Conservation (phyloP, 106 monocot species). For the Hemerocallis citrina region DNA sequence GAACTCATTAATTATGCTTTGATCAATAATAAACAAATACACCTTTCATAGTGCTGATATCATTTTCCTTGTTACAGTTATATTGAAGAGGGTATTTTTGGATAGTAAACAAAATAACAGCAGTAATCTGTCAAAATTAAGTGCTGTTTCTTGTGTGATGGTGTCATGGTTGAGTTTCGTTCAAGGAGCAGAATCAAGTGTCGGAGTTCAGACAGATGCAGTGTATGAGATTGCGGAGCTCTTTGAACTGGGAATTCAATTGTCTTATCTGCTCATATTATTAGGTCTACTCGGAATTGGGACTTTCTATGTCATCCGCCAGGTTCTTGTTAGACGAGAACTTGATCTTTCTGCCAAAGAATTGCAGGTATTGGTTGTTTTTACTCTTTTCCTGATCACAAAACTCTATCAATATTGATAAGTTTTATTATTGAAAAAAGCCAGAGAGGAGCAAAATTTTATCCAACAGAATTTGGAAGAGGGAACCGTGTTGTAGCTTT, state of each 20-base stretch:
- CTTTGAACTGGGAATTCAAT: slow-evolving; percentile 92
- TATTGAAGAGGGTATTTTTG: not conserved
- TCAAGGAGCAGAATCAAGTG: slow-evolving; percentile 51
- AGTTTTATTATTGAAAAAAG: no score
- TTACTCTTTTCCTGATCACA: not conserved
- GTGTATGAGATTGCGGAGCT: slow-evolving; percentile 83
- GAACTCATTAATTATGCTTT: no score
- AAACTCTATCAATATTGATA: no score
- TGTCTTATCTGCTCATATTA: slow-evolving; percentile 74
- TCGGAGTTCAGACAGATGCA: slow-evolving; percentile 24
- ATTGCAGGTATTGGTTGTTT: slow-evolving; percentile 26
- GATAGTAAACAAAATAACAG: not conserved
- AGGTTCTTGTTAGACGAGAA: slow-evolving; percentile 86
- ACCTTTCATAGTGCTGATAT: no score
- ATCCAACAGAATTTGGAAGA: no score
- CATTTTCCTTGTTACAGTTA: slow-evolving; percentile 6
- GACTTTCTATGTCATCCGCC: slow-evolving; percentile 85
- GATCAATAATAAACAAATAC: no score
- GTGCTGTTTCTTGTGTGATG: slow-evolving; percentile 32
- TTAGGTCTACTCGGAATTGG: slow-evolving; percentile 85
- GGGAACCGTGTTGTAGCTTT: no score
- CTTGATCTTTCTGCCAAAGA: slow-evolving; percentile 98
- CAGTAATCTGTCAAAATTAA: slow-evolving; percentile 7
- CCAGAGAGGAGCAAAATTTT: no score
- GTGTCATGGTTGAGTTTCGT: slow-evolving; percentile 40